These are phyloP conservation scores for Hypoxylon cercidicola DNA, from an alignment of 495 filamentous ascomycete species.

Conservation along the genomic window DNA sequence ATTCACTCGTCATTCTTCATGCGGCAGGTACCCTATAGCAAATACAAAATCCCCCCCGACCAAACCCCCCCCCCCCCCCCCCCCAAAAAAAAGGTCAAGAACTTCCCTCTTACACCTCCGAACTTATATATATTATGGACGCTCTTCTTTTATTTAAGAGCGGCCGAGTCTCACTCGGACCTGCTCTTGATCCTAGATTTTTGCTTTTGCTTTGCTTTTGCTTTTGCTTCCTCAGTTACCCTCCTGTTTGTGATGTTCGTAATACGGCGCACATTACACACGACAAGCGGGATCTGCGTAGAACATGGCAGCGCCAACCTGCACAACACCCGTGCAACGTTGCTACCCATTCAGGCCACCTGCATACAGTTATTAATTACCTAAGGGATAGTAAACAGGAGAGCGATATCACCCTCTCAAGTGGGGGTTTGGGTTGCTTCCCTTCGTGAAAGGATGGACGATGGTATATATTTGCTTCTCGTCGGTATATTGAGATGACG, in stretches of 20 bases:
- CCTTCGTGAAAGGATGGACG: constrained; percentile 23
- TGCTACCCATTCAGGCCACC: constrained; percentile 22
- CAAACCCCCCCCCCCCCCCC: too few relatives aligned
- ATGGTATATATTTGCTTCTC: constrained; percentile 12
- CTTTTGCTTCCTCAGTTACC: not conserved
- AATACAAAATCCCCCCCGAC: too few relatives aligned
- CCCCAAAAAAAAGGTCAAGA: too few relatives aligned
- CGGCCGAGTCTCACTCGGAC: constrained; percentile 5
- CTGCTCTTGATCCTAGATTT: constrained; percentile 1
- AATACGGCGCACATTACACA: constrained; percentile 18
- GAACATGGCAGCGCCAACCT: constrained; percentile 15
- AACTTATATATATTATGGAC: not conserved
- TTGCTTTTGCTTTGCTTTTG: too few relatives aligned
- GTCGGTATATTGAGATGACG: constrained; percentile 34
- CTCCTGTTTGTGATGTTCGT: constrained; percentile 21
- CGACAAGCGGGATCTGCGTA: constrained; percentile 38
- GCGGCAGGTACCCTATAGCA: constrained; percentile 13
- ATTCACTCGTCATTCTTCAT: constrained; percentile 38
- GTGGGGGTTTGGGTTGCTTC: constrained; percentile 14
- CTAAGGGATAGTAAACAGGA: constrained; percentile 31
- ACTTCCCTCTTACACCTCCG: not conserved
- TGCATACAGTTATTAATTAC: constrained; percentile 22
- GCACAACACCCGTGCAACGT: constrained; percentile 20
- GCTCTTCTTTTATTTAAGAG: not conserved
- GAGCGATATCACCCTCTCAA: constrained; percentile 11